A percentile compares a stretch with the other conserved stretches of the same genome.
Conservation (phyloP, 371 early-diverging fungal genomes). For the Quaeritorhiza haematococci region DNA sequence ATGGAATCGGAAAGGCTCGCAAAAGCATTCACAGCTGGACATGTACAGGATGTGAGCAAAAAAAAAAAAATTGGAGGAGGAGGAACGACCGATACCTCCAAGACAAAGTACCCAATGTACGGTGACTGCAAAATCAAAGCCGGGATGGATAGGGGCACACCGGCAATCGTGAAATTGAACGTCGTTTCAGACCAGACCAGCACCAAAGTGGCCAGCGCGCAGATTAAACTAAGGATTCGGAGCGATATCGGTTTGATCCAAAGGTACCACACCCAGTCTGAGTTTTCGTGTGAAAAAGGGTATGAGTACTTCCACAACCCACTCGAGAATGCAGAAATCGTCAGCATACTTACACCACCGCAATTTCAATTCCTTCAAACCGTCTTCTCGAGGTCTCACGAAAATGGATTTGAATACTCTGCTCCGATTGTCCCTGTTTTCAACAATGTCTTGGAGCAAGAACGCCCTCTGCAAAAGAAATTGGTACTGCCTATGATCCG, state of each 20-base stretch:
- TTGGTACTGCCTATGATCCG: slow-evolving; percentile 51
- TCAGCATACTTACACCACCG: slow-evolving; percentile 4
- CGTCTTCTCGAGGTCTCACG: slow-evolving; percentile 8
- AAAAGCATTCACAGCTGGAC: too few species aligned
- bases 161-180: slow-evolving; percentile 42
- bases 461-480: slow-evolving; percentile 61
- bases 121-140: slow-evolving; percentile 26
- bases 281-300: slow-evolving; percentile 9
- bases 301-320: slow-evolving; percentile 2
- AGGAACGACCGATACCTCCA: slow-evolving; percentile 28
- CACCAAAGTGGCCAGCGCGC: slow-evolving; percentile 57
- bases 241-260: slow-evolving; percentile 60
- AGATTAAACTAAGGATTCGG: slow-evolving; percentile 54
- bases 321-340: not conserved
- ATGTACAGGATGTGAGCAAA: not conserved
- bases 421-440: slow-evolving; percentile 44
- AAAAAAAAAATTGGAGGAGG: slow-evolving; percentile 6
- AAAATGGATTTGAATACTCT: slow-evolving; percentile 23
- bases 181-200: slow-evolving; percentile 91
- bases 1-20: too few species aligned
- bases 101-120: slow-evolving; percentile 20
- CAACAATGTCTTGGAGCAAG: slow-evolving; percentile 68
- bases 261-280: slow-evolving; percentile 85
- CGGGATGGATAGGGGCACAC: slow-evolving; percentile 32
- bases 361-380: slow-evolving; percentile 20